A percentile compares a stretch with the other conserved stretches of the same genome.
These are phyloP conservation scores for Fusarium sp. DNA, from an alignment of 2,329 filamentous ascomycete genomes.

Conservation along the genomic window DNA sequence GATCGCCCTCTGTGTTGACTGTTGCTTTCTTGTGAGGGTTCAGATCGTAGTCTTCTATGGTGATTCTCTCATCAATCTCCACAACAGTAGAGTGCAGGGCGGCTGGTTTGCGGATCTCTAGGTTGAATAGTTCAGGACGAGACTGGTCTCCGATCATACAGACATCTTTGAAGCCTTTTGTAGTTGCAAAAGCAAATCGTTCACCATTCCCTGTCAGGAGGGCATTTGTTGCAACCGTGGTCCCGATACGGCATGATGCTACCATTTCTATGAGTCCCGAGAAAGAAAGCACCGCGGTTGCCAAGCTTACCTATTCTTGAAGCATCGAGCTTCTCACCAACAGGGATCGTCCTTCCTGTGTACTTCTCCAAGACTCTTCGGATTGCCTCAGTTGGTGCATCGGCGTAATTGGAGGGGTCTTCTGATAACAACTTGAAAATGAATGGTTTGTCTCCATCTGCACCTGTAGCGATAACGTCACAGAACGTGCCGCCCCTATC, in stretches of 20 bases:
- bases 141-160: constrained; percentile 79
- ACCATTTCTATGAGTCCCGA: too few species aligned
- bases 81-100: constrained; percentile 74
- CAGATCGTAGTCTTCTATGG: constrained; percentile 77
- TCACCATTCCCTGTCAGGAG: constrained; percentile 79
- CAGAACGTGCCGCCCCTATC: constrained; percentile 80
- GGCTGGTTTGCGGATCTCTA: constrained; percentile 73
- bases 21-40: constrained; percentile 60
- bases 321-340: constrained; percentile 47
- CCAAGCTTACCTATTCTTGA: constrained; percentile 43
- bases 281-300: too few species aligned
- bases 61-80: constrained; percentile 78
- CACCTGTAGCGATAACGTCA: constrained; percentile 71
- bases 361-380: constrained; percentile 70
- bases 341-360: constrained; percentile 65
- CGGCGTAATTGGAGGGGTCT: constrained; percentile 75
- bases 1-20: constrained; percentile 53
- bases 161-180: constrained; percentile 74
- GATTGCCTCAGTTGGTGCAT: constrained; percentile 78
- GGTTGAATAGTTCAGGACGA: constrained; percentile 76
- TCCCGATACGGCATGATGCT: constrained; percentile 79
- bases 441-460: constrained; percentile 72
- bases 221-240: constrained; percentile 80
- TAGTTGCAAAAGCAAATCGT: constrained; percentile 75
- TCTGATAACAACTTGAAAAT: constrained; percentile 81